Evolutionary conservation across 2,329 filamentous ascomycete genomes (phyloP).

Genomic region (Neobulgaria alba): DNA sequence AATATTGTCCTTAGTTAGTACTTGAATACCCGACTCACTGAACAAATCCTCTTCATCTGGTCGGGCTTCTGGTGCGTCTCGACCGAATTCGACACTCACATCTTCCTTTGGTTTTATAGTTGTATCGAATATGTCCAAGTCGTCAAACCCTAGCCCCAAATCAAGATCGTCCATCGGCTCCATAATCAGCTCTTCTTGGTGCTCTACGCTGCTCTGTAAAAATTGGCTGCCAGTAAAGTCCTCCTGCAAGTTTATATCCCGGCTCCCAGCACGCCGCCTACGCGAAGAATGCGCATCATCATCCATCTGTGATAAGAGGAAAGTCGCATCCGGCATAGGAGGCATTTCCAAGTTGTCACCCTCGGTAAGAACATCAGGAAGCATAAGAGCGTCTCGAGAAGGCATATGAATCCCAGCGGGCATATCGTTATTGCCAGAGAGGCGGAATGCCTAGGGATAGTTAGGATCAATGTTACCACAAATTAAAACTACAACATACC

Average conservation of each 20-base stretch:
- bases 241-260: conserved; percentile 61
- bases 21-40: conserved; percentile 48
- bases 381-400: conserved; percentile 76
- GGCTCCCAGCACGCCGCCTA: conserved; percentile 48
- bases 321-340: conserved; percentile 79
- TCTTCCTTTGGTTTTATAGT: conserved; percentile 32
- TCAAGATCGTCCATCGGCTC: conserved; percentile 58
- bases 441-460: conserved; percentile 72
- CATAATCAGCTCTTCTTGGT: conserved; percentile 43
- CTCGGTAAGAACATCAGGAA: conserved; percentile 88
- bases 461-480: conserved; percentile 24
- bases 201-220: conserved; percentile 54
- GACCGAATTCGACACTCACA: conserved; percentile 76
- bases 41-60: conserved; percentile 63
- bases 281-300: conserved; percentile 45
- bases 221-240: conserved; percentile 73
- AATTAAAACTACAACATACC: conserved; percentile 45
- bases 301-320: conserved; percentile 70
- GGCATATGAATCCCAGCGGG: conserved; percentile 73
- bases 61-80: conserved; percentile 66
- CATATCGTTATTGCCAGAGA: conserved; percentile 89
- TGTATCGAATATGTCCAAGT: conserved; percentile 4
- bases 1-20: conserved; percentile 46
- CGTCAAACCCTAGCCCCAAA: conserved; percentile 42
- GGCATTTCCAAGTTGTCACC: conserved; percentile 71